These are phyloP conservation scores for Pseudocercospora musae DNA, from an alignment of 2,329 filamentous ascomycete species.

Conservation along the genomic window DNA sequence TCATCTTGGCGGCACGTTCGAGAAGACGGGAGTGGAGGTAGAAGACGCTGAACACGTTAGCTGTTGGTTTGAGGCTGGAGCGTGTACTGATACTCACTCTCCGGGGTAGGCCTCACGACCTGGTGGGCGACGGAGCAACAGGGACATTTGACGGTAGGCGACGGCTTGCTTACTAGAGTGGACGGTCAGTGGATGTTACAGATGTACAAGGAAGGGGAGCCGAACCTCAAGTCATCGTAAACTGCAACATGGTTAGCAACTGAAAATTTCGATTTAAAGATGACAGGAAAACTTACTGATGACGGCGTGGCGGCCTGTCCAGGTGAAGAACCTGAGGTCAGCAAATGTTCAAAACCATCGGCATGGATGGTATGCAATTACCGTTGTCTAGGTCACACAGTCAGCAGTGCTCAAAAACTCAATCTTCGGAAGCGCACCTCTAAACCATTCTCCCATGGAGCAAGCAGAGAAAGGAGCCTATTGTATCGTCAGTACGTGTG, in stretches of 20 bases:
- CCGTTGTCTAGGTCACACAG: too few relatives aligned
- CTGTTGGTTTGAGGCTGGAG: neutral
- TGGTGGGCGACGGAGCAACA: slow-evolving; percentile 93
- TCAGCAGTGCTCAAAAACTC: too few relatives aligned
- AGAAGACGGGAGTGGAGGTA: slow-evolving; percentile 99
- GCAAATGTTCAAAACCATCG: too few relatives aligned
- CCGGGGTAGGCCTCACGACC: slow-evolving; percentile 99
- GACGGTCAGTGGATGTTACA: neutral
- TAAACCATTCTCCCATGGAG: slow-evolving; percentile 28
- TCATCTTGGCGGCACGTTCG: slow-evolving; percentile 99
- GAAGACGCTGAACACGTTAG: slow-evolving; percentile 64
- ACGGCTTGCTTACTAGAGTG: slow-evolving; percentile 68
- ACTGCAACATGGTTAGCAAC: slow-evolving; percentile 37
- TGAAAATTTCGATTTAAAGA: neutral
- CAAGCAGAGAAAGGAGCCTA: slow-evolving; percentile 75
- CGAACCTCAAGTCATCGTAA: slow-evolving; percentile 98
- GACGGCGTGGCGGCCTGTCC: slow-evolving; percentile 66
- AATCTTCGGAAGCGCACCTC: too few relatives aligned
- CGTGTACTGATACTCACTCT: slow-evolving; percentile 54
- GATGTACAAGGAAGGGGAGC: slow-evolving; percentile 37
- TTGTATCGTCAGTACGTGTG: neutral
- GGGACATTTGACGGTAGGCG: slow-evolving; percentile 83
- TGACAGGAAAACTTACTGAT: slow-evolving; percentile 46
- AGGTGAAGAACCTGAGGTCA: too few relatives aligned
- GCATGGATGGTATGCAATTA: neutral